Percentiles rank a stretch among this genome's conserved stretches.
Conservation (phyloP, 257 asterid species). For the Capsicum chinense region DNA sequence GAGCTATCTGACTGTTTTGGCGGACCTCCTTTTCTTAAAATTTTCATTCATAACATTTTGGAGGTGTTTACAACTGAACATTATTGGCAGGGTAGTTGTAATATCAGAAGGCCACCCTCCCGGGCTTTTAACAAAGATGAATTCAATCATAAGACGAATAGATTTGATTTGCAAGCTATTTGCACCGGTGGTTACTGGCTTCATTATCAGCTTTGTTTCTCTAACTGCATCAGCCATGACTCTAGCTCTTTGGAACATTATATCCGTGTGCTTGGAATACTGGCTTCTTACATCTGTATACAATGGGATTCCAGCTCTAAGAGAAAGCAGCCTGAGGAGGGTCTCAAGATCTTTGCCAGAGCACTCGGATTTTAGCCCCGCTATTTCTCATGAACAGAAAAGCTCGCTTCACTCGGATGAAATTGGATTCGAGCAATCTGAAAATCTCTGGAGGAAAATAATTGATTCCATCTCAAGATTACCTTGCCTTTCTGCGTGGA, state of each 20-base stretch:
- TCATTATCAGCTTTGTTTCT: slow-evolving; percentile 82
- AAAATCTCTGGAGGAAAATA: slow-evolving; percentile 36
- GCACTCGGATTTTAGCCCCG: slow-evolving; percentile 38
- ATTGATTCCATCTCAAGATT: slow-evolving; percentile 41
- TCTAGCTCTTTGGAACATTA: slow-evolving; percentile 67
- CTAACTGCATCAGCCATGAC: slow-evolving; percentile 76
- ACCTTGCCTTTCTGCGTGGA: slow-evolving; percentile 76
- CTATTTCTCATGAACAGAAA: slow-evolving; percentile 36
- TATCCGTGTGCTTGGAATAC: slow-evolving; percentile 75
- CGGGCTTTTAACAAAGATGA: slow-evolving; percentile 65
- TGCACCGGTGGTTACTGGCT: slow-evolving; percentile 82
- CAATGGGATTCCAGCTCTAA: slow-evolving; percentile 68
- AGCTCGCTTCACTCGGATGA: slow-evolving; percentile 28
- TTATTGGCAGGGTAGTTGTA: slow-evolving; percentile 78
- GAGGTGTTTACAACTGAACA: neutral
- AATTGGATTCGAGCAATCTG: slow-evolving; percentile 34
- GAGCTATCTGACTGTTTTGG: slow-evolving; percentile 16
- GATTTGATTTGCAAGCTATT: slow-evolving; percentile 75
- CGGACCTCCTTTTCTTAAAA: neutral
- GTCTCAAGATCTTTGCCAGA: slow-evolving; percentile 38
- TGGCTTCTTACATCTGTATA: slow-evolving; percentile 76
- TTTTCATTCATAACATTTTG: neutral
- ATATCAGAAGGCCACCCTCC: slow-evolving; percentile 80
- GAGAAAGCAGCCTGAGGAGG: slow-evolving; percentile 51
- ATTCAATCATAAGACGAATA: slow-evolving; percentile 77